Base-by-base conservation (phyloP, 768 basidiomycete genomes). In the Mycena filopes region DNA sequence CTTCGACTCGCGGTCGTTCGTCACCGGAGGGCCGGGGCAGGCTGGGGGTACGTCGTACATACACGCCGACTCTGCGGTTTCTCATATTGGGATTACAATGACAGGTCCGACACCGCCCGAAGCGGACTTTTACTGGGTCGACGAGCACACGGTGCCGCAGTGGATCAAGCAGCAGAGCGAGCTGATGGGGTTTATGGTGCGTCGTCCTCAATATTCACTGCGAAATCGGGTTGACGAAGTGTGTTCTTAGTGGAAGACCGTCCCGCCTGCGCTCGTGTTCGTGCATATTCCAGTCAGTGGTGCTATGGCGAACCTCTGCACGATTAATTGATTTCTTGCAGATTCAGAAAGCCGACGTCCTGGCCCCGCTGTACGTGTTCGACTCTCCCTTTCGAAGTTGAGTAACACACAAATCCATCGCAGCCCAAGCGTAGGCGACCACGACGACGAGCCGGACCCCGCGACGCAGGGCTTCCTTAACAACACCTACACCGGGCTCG, bases 401-500 rank as follows among this genome's bases (percentile, higher is more conserved):
- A 12, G 1, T 25, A 13, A 12, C 18, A 4, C 8, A 11, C 53
- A 21, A 53, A 10, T 58, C 7, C n/a, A 20, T 16, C 33, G 15
- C 43, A 69, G 68, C 6, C 65, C 68, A 33, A 63, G 55, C 36
- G 46, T 5, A 5, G 69, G 69, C 3, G 55, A 70, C 50, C 69
- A 70, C 58, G 69, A 70, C 51, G 69, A 70, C 55, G 69, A 67
- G 20, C 68, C 68, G 33, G 63, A 70, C 40, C 69, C 69, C 16
- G 61, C 65, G 8, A 62, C 65, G 47, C 69, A 70, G 55, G 69
- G 69, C 12, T 70, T 67, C 58, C 60, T 66, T 21, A 70, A 70
- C 43, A n/a, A 42, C 25, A 70, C 69, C 18, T 70, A 70, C 50
- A 70, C 69, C 23, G 65, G 69, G 10, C 62, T 51, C 11, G 69